Conservation (phyloP, 176 grass and related monocot species). For the Hsuehochloa calcarea region DNA sequence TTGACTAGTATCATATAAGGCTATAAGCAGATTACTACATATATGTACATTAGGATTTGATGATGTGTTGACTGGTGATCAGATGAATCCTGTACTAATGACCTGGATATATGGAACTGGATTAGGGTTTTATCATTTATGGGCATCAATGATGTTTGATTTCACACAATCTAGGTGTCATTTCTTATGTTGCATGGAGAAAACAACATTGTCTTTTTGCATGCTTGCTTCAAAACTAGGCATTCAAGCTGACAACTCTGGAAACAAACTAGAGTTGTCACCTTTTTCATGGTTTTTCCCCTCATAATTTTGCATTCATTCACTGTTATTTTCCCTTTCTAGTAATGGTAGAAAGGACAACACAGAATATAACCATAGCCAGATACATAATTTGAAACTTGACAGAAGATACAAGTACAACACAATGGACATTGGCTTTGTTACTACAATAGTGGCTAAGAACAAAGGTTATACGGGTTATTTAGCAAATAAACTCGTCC, state of each 20-base stretch:
- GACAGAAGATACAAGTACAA: not conserved
- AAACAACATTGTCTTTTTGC: not conserved
- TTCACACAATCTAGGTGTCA: not conserved
- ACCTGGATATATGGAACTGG: not conserved
- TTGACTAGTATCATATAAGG: too few relatives aligned
- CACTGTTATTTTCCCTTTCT: not conserved
- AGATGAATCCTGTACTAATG: not conserved
- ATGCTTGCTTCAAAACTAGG: not conserved
- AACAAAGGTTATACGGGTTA: not conserved
- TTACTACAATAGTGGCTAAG: not conserved
- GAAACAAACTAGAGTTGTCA: not conserved
- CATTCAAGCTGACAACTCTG: not conserved
- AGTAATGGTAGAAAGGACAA: not conserved
- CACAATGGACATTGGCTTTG: not conserved
- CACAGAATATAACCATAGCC: not conserved
- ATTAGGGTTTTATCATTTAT: not conserved
- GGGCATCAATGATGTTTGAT: not conserved
- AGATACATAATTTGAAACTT: constrained; percentile 15
- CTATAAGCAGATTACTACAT: too few relatives aligned
- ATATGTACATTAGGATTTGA: not conserved
- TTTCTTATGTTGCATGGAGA: not conserved
- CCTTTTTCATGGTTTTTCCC: not conserved
- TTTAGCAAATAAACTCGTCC: not conserved
- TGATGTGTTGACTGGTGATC: not conserved
- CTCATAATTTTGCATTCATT: not conserved